phyloP scores from a whole-genome alignment of 805 yeast species.

The Suhomyces pyralidae region DNA sequence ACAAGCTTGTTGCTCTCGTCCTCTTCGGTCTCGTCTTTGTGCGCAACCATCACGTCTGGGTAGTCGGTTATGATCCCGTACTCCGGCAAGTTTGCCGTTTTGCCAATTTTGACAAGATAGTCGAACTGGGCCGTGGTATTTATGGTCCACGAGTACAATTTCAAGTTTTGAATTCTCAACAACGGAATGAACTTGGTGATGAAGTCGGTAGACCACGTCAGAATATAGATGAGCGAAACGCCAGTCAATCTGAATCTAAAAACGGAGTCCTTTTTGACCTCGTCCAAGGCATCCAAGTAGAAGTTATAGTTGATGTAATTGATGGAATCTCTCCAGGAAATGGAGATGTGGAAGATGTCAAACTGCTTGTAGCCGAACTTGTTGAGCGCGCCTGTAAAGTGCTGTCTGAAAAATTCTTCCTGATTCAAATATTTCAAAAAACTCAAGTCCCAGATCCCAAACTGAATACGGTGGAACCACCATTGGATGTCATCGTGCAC shows the following conservation, averaged over 20 bases:
- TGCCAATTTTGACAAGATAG: slow-evolving; percentile 28
- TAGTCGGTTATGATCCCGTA: slow-evolving; percentile 37
- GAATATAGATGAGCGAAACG: slow-evolving; percentile 34
- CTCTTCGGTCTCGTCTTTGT: slow-evolving; percentile 7
- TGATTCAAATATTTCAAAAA: slow-evolving; percentile 39
- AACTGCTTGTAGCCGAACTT: slow-evolving; percentile 23
- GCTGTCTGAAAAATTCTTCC: slow-evolving; percentile 30
- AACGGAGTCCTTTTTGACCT: slow-evolving; percentile 13
- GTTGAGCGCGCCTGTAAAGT: slow-evolving; percentile 14
- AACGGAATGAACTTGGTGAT: slow-evolving; percentile 36
- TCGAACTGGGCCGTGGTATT: slow-evolving; percentile 34
- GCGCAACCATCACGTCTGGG: slow-evolving; percentile 32
- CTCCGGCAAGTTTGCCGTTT: slow-evolving; percentile 20
- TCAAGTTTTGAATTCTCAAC: slow-evolving; percentile 28
- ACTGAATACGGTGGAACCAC: slow-evolving; percentile 38
- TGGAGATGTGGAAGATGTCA: slow-evolving; percentile 37
- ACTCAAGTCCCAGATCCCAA: slow-evolving; percentile 42
- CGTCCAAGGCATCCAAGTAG: slow-evolving; percentile 23
- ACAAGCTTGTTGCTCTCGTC: slow-evolving; percentile 4
- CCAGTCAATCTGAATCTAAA: slow-evolving; percentile 29
- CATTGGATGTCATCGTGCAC: slow-evolving; percentile 29
- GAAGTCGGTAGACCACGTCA: slow-evolving; percentile 37
- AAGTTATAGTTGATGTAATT: slow-evolving; percentile 34
- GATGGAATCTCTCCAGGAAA: slow-evolving; percentile 31
- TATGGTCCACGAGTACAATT: slow-evolving; percentile 40